Evolutionary conservation across 208 protist species (phyloP).

Genomic region (Leishmania guyanensis): DNA sequence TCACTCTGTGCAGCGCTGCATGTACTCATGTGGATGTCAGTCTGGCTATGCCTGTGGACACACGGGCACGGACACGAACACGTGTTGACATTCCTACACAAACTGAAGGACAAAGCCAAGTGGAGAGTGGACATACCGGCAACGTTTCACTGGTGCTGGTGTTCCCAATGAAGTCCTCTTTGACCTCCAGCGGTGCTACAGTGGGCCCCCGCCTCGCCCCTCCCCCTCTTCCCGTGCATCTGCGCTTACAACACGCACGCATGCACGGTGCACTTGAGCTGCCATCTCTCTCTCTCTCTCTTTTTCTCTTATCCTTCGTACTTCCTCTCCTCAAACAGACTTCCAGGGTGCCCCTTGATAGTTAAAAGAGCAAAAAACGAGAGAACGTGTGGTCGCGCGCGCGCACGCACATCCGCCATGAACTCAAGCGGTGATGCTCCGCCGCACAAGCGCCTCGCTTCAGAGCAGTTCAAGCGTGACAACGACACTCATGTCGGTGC

Average conservation of each 20-base stretch:
- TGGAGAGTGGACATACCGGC: background rate
- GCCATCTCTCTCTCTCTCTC: background rate
- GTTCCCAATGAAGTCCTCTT: background rate
- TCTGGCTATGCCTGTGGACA: background rate
- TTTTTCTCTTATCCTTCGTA: too few relatives aligned
- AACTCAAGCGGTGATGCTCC: constrained; percentile 4
- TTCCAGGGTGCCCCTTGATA: background rate
- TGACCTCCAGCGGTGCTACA: background rate
- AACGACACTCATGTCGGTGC: constrained; percentile 7
- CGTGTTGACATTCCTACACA: background rate
- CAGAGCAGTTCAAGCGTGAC: constrained; percentile 11
- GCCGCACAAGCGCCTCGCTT: constrained; percentile 14
- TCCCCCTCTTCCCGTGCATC: background rate
- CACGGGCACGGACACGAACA: background rate
- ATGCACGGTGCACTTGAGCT: background rate
- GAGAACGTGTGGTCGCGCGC: background rate
- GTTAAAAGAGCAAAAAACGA: background rate
- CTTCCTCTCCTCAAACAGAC: background rate
- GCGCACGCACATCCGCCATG: background rate
- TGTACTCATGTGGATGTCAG: background rate
- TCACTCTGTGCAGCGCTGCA: background rate
- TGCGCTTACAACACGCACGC: background rate
- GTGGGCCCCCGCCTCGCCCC: background rate
- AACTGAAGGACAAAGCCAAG: background rate
- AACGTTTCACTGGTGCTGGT: background rate